Percentiles rank a stretch among this genome's conserved stretches.
Evolutionary conservation across 225 moss, liverwort and hornwort species (phyloP).

Genomic region (Thuidium tamariscinum): DNA sequence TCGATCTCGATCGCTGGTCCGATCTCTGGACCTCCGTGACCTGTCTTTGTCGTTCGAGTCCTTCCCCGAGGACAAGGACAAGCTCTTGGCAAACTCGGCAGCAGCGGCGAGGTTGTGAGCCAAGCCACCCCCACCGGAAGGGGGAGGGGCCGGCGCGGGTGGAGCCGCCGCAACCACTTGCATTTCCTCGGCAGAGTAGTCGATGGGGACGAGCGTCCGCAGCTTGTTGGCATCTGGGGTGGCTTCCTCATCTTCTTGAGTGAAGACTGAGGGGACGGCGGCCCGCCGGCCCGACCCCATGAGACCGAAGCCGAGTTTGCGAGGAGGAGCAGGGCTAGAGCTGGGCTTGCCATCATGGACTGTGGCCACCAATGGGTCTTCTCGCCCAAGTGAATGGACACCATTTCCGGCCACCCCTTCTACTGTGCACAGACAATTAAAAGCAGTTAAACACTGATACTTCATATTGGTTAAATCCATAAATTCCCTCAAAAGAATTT

Average conservation of each 20-base stretch:
- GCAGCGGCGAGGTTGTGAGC: slow-evolving; percentile 79
- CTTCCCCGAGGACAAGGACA: slow-evolving; percentile 52
- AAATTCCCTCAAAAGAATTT: not conserved
- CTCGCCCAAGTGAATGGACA: slow-evolving; percentile 28
- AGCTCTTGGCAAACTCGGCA: slow-evolving; percentile 86
- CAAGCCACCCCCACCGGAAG: slow-evolving; percentile 27
- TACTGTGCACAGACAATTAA: not conserved
- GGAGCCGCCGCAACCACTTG: slow-evolving; percentile 68
- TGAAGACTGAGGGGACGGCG: slow-evolving; percentile 73
- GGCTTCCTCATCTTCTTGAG: slow-evolving; percentile 88
- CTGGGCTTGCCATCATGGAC: slow-evolving; percentile 53
- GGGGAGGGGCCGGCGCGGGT: slow-evolving; percentile 27
- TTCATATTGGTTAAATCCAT: not conserved
- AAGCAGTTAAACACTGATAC: not conserved
- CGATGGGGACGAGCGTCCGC: slow-evolving; percentile 77
- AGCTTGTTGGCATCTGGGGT: slow-evolving; percentile 58
- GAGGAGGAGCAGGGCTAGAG: slow-evolving; percentile 76
- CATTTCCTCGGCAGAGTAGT: slow-evolving; percentile 94
- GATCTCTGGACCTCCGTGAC: slow-evolving; percentile 56
- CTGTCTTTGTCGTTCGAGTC: slow-evolving; percentile 63
- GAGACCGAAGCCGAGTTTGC: slow-evolving; percentile 89
- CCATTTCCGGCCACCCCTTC: slow-evolving; percentile 56
- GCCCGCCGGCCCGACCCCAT: slow-evolving; percentile 80
- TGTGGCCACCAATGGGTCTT: slow-evolving; percentile 19
- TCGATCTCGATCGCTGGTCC: slow-evolving; percentile 48